Conservation (phyloP, 495 filamentous ascomycete species). For the Rhizodiscina lignyota region DNA sequence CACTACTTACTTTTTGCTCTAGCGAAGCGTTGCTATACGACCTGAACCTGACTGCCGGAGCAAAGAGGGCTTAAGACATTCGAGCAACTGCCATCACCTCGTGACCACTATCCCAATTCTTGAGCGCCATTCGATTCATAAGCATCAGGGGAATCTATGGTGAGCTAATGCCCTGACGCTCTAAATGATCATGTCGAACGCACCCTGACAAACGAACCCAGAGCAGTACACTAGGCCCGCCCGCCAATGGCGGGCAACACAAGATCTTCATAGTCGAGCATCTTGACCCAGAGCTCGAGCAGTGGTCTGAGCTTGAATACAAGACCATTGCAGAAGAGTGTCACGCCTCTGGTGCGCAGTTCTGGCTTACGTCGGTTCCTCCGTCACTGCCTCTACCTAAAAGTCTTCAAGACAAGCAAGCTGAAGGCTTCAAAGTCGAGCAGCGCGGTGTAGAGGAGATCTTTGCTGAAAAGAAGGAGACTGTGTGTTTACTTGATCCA, state of each 20-base stretch:
- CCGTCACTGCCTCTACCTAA: slow-evolving; percentile 46
- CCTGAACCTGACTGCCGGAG: no score
- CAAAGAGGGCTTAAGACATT: no score
- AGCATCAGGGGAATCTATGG: no score
- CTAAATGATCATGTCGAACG: no score
- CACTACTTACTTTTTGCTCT: no score
- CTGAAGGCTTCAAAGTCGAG: slow-evolving; percentile 48
- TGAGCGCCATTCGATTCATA: no score
- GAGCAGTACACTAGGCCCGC: not conserved
- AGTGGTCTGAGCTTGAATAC: slow-evolving; percentile 89
- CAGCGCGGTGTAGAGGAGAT: slow-evolving; percentile 60
- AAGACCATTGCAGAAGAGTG: slow-evolving; percentile 69
- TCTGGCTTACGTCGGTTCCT: slow-evolving; percentile 76
- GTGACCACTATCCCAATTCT: no score
- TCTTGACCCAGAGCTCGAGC: slow-evolving; percentile 81
- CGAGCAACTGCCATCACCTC: no score
- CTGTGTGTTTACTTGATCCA: slow-evolving; percentile 82
- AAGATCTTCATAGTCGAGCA: slow-evolving; percentile 84
- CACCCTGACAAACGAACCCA: no score
- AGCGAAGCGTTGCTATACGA: no score
- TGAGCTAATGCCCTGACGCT: no score
- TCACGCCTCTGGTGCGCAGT: slow-evolving; percentile 43
- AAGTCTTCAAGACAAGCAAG: slow-evolving; percentile 30
- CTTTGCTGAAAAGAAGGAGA: slow-evolving; percentile 44
- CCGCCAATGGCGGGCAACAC: not conserved